Conservation (phyloP, 768 basidiomycete species). For the Boletus patriciae region DNA sequence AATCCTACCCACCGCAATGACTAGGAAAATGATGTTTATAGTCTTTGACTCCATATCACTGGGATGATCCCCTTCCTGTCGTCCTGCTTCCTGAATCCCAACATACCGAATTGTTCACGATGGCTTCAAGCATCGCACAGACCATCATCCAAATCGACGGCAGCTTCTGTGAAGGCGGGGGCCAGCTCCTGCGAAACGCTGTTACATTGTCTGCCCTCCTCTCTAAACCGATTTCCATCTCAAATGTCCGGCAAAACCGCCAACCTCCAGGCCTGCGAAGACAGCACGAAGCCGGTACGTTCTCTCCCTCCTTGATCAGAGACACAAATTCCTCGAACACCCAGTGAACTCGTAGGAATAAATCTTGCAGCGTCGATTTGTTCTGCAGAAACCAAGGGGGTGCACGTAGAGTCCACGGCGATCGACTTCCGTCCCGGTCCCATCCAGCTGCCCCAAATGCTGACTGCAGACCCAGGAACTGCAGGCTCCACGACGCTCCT, state of each 20-base stretch:
- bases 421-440: constrained; percentile 58
- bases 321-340: not conserved
- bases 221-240: constrained; percentile 55
- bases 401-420: constrained; percentile 48
- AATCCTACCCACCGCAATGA: not conserved
- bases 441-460: constrained; percentile 42
- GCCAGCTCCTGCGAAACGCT: constrained; percentile 71
- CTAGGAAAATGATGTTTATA: not conserved
- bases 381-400: constrained; percentile 53
- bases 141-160: constrained; percentile 40
- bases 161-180: constrained; percentile 55
- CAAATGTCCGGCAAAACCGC: constrained; percentile 60
- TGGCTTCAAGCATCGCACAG: constrained; percentile 14
- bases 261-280: constrained; percentile 64
- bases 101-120: not conserved
- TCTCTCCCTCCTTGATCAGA: not conserved
- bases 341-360: constrained; percentile 45
- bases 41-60: not conserved
- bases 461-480: constrained; percentile 50
- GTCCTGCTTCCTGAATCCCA: not conserved
- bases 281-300: constrained; percentile 67
- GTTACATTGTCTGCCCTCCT: constrained; percentile 66
- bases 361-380: constrained; percentile 64
- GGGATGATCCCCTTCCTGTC: not conserved
- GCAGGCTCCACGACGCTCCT: constrained; percentile 73